Evolutionary conservation across 2,329 filamentous ascomycete genomes (phyloP).

Genomic region (Microascus cirrosus): DNA sequence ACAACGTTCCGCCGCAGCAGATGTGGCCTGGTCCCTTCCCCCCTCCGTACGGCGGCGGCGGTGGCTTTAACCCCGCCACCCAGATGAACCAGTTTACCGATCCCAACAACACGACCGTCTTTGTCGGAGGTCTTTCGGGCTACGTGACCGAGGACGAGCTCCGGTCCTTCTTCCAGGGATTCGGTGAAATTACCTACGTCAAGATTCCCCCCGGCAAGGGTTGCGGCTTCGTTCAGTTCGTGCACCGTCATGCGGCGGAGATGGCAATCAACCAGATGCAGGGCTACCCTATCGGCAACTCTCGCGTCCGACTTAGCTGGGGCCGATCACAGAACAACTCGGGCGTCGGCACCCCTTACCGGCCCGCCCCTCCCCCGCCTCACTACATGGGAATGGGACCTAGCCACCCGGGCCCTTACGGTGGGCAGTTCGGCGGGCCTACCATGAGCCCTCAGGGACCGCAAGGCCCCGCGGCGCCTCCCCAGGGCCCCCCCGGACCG

Average conservation of each 20-base stretch:
- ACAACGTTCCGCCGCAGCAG: slow-evolving; percentile 33
- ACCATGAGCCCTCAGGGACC: slow-evolving; percentile 30
- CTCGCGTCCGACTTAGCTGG: slow-evolving; percentile 93
- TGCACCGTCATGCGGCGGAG: slow-evolving; percentile 95
- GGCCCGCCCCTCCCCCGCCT: slow-evolving; percentile 66
- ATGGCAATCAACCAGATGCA: slow-evolving; percentile 99
- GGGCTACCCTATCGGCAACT: slow-evolving; percentile 98
- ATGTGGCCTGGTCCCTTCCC: slow-evolving; percentile 22
- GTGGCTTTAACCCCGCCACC: slow-evolving; percentile 35
- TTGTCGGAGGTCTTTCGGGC: slow-evolving; percentile 90
- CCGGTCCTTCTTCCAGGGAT: slow-evolving; percentile 99
- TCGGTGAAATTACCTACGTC: slow-evolving; percentile 98
- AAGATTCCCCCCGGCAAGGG: slow-evolving; percentile 99
- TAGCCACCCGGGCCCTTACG: slow-evolving; percentile 27
- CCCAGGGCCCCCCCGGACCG: slow-evolving; percentile 23
- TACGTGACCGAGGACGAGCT: slow-evolving; percentile 99
- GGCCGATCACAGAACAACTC: slow-evolving; percentile 99
- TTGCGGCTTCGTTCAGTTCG: slow-evolving; percentile 97
- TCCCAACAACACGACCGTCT: slow-evolving; percentile 98
- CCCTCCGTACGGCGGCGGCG: slow-evolving; percentile 17
- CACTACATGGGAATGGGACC: slow-evolving; percentile 41
- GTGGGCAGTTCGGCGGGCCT: slow-evolving; percentile 34
- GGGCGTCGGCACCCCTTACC: slow-evolving; percentile 92
- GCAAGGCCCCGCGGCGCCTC: slow-evolving; percentile 21
- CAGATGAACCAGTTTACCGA: slow-evolving; percentile 99